phyloP scores from a whole-genome alignment of 2,329 filamentous ascomycete genomes.

The Epichloe coenophiala region DNA sequence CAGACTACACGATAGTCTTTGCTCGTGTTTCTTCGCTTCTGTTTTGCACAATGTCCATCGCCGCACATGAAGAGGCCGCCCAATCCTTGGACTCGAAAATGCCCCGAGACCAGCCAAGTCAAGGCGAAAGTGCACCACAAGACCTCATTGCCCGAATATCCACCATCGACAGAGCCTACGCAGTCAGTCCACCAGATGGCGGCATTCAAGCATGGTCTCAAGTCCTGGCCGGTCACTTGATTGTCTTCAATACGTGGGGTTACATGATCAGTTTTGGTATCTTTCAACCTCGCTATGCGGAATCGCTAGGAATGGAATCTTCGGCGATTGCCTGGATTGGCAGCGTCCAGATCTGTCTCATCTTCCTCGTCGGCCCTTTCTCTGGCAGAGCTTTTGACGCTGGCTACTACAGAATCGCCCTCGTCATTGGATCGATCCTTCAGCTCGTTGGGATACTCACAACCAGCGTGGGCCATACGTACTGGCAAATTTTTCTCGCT shows the following conservation, averaged over 20 bases:
- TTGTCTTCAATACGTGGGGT: constrained; percentile 25
- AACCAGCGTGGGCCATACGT: constrained; percentile 27
- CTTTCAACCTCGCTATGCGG: constrained; percentile 26
- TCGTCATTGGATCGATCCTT: constrained; percentile 24
- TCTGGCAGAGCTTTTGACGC: constrained; percentile 29
- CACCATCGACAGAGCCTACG: constrained; percentile 2
- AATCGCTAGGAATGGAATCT: constrained; percentile 16
- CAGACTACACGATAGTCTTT: too few relatives aligned
- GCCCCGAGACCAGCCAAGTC: background rate
- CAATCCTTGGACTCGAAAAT: background rate
- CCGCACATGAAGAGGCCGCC: background rate
- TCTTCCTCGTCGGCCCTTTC: constrained; percentile 26
- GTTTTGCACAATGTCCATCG: constrained; percentile 10
- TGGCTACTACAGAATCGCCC: constrained; percentile 22
- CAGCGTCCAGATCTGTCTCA: constrained; percentile 30
- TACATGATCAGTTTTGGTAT: constrained; percentile 26
- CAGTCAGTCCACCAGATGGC: constrained; percentile 19
- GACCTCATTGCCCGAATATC: background rate
- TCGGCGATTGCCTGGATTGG: constrained; percentile 35
- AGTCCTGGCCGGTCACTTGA: constrained; percentile 23
- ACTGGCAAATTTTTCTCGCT: constrained; percentile 34
- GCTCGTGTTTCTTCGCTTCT: background rate
- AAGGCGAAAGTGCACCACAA: background rate
- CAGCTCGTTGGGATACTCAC: constrained; percentile 32
- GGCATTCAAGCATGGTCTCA: constrained; percentile 25